Evolutionary conservation across 148 eudicot genomes (phyloP).

Genomic region (Spergularia marina): DNA sequence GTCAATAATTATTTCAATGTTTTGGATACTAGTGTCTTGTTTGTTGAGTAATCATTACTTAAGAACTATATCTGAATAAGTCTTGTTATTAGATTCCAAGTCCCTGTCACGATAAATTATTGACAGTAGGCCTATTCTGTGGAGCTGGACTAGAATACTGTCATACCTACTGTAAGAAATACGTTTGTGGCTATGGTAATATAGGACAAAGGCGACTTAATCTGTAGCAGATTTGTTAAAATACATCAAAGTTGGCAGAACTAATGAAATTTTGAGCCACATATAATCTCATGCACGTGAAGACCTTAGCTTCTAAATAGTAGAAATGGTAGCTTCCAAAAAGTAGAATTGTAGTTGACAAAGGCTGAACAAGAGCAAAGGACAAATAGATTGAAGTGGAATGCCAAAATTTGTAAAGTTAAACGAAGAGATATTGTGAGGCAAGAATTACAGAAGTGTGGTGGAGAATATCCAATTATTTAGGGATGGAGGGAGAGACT

Average conservation of each 20-base stretch:
- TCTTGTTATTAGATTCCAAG: background rate
- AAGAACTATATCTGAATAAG: too few relatives aligned
- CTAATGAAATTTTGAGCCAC: constrained; percentile 16
- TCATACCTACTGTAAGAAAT: background rate
- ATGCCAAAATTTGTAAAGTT: background rate
- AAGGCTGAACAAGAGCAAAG: background rate
- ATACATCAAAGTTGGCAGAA: background rate
- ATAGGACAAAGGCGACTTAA: background rate
- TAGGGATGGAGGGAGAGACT: background rate
- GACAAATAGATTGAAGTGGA: background rate
- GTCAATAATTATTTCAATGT: too few relatives aligned
- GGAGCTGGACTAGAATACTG: constrained; percentile 6
- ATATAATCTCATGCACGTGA: constrained; percentile 14
- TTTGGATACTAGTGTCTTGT: constrained; percentile 1
- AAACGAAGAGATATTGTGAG: background rate
- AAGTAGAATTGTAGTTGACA: background rate
- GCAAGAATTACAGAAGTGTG: background rate
- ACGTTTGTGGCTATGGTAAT: constrained; percentile 8
- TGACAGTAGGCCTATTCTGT: constrained; percentile 8
- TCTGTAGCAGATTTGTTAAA: background rate
- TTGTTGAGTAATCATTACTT: background rate
- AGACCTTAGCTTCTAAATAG: constrained; percentile 12
- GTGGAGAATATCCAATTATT: background rate
- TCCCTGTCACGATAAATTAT: constrained; percentile 9
- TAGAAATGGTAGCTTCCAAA: constrained; percentile 5